Percentiles rank a stretch among this genome's conserved stretches.
Evolutionary conservation across 1,284 basidiomycete species (phyloP).

Genomic region (Rhodotorula sp.): DNA sequence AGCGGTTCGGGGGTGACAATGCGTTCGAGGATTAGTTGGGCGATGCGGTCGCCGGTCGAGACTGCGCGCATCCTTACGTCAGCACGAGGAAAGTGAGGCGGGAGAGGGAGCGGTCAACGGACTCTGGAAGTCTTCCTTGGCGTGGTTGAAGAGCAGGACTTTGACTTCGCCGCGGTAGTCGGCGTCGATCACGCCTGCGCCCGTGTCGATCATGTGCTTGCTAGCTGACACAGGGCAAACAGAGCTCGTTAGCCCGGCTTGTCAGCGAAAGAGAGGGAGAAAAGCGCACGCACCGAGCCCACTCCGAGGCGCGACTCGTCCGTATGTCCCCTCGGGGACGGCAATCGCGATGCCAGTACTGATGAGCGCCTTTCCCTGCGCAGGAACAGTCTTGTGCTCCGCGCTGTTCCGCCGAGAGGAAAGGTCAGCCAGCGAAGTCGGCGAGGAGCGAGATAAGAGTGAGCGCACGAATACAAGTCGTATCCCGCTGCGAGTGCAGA

Average conservation of each 20-base stretch:
- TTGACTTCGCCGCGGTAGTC: constrained; percentile 92
- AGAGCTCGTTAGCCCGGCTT: background rate
- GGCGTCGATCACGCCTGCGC: constrained; percentile 93
- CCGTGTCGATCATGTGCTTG: constrained; percentile 95
- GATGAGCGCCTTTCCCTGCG: constrained; percentile 81
- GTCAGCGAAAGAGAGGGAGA: background rate
- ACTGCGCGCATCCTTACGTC: constrained; percentile 58
- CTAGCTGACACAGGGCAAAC: constrained; percentile 60
- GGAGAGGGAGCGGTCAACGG: constrained; percentile 42
- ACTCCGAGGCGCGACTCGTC: constrained; percentile 89
- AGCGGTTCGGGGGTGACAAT: constrained; percentile 81
- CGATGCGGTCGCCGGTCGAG: constrained; percentile 84
- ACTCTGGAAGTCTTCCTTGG: constrained; percentile 84
- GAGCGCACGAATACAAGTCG: constrained; percentile 78
- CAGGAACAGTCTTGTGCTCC: constrained; percentile 72
- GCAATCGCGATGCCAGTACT: constrained; percentile 89
- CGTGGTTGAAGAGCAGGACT: constrained; percentile 92
- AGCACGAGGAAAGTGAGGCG: background rate
- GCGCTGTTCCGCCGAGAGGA: constrained; percentile 55
- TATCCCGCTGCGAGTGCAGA: constrained; percentile 86
- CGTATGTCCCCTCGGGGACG: constrained; percentile 88
- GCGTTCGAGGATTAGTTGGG: constrained; percentile 88
- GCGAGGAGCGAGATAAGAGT: too few species aligned
- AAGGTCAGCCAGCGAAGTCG: background rate
- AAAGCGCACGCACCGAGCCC: constrained; percentile 69